Evolutionary conservation across 495 filamentous ascomycete species (phyloP).

Genomic region (Terfezia claveryi): DNA sequence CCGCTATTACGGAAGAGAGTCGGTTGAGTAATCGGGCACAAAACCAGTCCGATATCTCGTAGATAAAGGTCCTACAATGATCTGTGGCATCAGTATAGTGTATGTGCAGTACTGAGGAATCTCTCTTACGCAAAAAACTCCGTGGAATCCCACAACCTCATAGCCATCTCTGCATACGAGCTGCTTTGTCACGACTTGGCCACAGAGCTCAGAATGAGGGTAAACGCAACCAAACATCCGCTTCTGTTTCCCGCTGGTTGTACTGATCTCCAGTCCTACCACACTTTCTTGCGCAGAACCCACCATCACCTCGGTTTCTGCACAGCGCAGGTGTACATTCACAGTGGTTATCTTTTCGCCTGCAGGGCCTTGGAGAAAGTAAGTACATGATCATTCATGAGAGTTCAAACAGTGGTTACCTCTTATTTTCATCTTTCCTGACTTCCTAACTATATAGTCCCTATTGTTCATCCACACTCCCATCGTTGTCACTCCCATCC

Average conservation of each 20-base stretch:
- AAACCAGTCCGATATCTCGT: too few species aligned
- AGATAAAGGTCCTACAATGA: too few species aligned
- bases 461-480: conserved; percentile 16
- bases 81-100: too few species aligned
- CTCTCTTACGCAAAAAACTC: conserved; percentile 11
- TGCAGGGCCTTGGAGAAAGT: background rate
- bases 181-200: background rate
- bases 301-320: background rate
- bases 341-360: conserved; percentile 14
- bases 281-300: conserved; percentile 5
- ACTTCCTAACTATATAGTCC: conserved; percentile 6
- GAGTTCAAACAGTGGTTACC: background rate
- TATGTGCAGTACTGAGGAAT: too few species aligned
- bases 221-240: conserved; percentile 7
- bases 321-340: conserved; percentile 2
- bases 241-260: conserved; percentile 8
- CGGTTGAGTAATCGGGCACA: too few species aligned
- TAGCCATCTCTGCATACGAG: conserved; percentile 7
- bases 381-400: background rate
- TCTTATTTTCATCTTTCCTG: conserved; percentile 12
- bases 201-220: conserved; percentile 1
- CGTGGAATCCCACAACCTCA: conserved; percentile 17
- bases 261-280: conserved; percentile 13
- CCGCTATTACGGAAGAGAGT: too few species aligned
- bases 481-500: conserved; percentile 14